phyloP scores from a whole-genome alignment of 2,329 filamentous ascomycete species.

The Hirsutella minnesotensis region DNA sequence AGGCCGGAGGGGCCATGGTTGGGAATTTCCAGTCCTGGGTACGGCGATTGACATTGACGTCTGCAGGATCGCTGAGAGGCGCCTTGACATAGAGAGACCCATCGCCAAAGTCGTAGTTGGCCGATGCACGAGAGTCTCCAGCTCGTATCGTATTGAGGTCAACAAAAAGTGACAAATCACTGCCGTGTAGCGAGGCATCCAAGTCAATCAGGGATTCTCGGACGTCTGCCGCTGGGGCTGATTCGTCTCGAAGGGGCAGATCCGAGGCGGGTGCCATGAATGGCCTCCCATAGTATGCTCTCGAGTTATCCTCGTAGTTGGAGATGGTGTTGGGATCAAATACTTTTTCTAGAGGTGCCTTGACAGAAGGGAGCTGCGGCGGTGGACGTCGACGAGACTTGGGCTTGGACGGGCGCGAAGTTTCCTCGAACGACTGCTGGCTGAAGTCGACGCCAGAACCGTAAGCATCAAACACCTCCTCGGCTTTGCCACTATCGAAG shows the following conservation, averaged over 20 bases:
- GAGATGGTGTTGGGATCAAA: slow-evolving; percentile 56
- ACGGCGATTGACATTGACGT: slow-evolving; percentile 37
- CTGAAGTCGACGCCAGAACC: slow-evolving; percentile 45
- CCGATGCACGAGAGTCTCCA: slow-evolving; percentile 31
- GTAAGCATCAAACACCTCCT: slow-evolving; percentile 50
- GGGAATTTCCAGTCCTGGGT: slow-evolving; percentile 50
- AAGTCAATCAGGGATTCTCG: slow-evolving; percentile 54
- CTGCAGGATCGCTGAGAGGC: slow-evolving; percentile 46
- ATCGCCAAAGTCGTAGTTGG: slow-evolving; percentile 38
- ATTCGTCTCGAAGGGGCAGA: slow-evolving; percentile 47
- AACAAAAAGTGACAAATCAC: slow-evolving; percentile 43
- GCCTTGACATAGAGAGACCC: slow-evolving; percentile 29
- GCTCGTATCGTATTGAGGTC: slow-evolving; percentile 50
- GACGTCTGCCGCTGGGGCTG: slow-evolving; percentile 34
- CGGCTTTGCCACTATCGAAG: slow-evolving; percentile 38
- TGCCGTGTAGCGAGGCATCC: slow-evolving; percentile 45
- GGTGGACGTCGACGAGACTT: slow-evolving; percentile 45
- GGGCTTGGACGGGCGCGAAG: slow-evolving; percentile 38
- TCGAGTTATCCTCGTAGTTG: slow-evolving; percentile 52
- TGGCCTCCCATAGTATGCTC: slow-evolving; percentile 43
- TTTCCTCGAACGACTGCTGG: slow-evolving; percentile 31
- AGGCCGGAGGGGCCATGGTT: slow-evolving; percentile 36
- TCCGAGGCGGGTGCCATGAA: slow-evolving; percentile 36
- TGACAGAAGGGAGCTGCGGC: slow-evolving; percentile 43
- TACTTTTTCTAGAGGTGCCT: slow-evolving; percentile 49